Evolutionary conservation across 2,329 filamentous ascomycete species (phyloP).

Genomic region (Fusarium bulbicola): DNA sequence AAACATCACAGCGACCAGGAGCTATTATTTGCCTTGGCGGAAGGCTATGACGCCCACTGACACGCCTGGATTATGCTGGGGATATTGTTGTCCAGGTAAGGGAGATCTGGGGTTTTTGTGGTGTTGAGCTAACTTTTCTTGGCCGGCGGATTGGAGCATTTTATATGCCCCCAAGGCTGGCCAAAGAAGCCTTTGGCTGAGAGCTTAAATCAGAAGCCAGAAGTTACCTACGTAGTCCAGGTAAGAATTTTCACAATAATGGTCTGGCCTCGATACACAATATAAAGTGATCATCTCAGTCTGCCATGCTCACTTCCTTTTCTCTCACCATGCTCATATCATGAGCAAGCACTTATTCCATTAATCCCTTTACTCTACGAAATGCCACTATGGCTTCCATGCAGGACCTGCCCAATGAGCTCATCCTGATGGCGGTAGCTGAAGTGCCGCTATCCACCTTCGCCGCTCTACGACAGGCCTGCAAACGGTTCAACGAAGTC

Average conservation of each 20-base stretch:
- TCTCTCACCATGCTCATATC: not conserved
- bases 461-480: not conserved
- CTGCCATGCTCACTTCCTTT: not conserved
- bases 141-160: no score
- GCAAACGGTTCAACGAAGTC: not conserved
- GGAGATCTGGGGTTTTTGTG: no score
- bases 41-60: accelerated
- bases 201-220: no score
- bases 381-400: not conserved
- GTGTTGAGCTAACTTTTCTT: no score
- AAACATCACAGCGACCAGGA: no score
- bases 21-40: accelerated
- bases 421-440: not conserved
- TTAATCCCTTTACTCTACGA: not conserved
- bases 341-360: not conserved
- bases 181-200: no score
- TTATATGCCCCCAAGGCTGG: no score
- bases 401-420: not conserved
- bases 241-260: not conserved
- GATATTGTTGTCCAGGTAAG: no score
- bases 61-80: not conserved
- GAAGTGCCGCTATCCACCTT: not conserved
- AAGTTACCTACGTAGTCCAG: not conserved
- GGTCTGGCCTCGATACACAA: no score
- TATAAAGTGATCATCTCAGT: not conserved